These are phyloP conservation scores for Hexamita inflata DNA, from an alignment of 208 protist species.

Conservation along the genomic window DNA sequence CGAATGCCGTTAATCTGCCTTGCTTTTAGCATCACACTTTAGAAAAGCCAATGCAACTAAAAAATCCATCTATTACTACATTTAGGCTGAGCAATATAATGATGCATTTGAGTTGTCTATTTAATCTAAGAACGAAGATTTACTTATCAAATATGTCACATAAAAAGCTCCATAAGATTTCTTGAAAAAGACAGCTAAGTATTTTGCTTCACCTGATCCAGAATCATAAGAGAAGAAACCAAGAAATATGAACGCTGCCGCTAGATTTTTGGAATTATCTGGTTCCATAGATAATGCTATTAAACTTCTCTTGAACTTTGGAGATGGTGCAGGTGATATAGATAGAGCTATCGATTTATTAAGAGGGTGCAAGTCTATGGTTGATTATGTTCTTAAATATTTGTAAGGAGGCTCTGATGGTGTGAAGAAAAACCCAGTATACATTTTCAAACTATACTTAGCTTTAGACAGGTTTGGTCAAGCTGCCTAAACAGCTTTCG, in stretches of 20 bases:
- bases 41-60: neutral
- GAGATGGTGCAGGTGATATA: constrained; percentile 10
- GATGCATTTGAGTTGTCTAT: constrained; percentile 17
- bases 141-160: constrained; percentile 1
- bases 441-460: constrained; percentile 24
- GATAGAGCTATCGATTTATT: constrained; percentile 21
- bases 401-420: constrained; percentile 9
- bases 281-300: constrained; percentile 6
- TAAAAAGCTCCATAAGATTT: constrained; percentile 4
- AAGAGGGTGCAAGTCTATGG: constrained; percentile 11
- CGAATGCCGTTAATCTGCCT: neutral
- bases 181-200: neutral
- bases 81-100: neutral
- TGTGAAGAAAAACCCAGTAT: neutral
- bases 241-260: constrained; percentile 8
- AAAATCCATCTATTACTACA: constrained; percentile 1
- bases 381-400: constrained; percentile 25
- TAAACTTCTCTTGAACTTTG: constrained; percentile 3
- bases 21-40: neutral
- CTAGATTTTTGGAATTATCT: constrained; percentile 6
- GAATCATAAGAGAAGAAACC: neutral
- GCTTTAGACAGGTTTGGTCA: neutral
- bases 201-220: constrained; percentile 20
- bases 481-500: neutral
- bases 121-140: constrained; percentile 3